Evolutionary conservation across 1,284 basidiomycete species (phyloP).

Genomic region (Trametes pubescens): DNA sequence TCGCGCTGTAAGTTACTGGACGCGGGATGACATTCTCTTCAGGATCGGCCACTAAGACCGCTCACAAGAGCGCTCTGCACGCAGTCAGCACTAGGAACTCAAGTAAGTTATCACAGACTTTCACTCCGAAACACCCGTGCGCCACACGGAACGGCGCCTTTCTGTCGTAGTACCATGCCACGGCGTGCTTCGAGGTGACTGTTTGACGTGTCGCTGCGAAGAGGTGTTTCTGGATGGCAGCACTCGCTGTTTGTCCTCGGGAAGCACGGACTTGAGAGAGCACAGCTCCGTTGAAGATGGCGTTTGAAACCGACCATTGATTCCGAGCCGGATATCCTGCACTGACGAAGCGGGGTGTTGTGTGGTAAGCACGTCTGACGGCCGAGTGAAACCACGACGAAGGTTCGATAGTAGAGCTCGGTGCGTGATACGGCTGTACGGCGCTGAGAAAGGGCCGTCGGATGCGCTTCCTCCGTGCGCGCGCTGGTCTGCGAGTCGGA

Average conservation of each 20-base stretch:
- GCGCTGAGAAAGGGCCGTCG: conserved; percentile 5
- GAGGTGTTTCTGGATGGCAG: not conserved
- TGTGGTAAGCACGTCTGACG: not conserved
- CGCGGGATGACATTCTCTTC: conserved; percentile 23
- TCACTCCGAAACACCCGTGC: not conserved
- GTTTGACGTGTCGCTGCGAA: not conserved
- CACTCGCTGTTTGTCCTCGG: conserved; percentile 10
- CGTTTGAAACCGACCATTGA: not conserved
- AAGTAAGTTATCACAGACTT: not conserved
- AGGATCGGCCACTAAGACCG: conserved; percentile 3
- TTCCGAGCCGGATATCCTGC: not conserved
- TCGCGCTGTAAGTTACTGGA: conserved; percentile 34
- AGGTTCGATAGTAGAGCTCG: not conserved
- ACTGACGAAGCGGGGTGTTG: not conserved
- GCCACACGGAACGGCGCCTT: conserved; percentile 2
- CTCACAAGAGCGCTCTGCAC: not conserved
- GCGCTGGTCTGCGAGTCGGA: not conserved
- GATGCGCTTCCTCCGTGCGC: not conserved
- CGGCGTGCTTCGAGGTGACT: conserved; percentile 6
- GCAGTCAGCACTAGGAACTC: not conserved
- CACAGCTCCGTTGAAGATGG: not conserved
- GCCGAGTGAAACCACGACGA: not conserved
- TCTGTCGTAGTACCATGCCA: not conserved
- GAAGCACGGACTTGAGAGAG: conserved; percentile 6
- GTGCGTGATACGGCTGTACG: conserved; percentile 7